Percentiles rank a stretch among this genome's conserved stretches.
Conservation (phyloP, 441 rosid species). For the Populus hybrid region DNA sequence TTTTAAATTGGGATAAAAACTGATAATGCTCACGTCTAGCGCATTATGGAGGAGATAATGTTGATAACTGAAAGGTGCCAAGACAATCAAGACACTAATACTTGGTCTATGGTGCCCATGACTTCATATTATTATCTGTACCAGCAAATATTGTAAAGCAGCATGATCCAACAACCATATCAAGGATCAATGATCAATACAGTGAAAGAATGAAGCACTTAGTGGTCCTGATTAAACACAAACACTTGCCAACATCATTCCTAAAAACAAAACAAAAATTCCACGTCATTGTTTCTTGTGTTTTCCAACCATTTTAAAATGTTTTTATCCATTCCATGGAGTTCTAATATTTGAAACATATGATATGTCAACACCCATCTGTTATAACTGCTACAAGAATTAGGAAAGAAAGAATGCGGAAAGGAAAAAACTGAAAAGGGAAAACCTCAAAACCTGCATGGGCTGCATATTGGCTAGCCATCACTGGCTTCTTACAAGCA, state of each 20-base stretch:
- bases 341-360: neutral
- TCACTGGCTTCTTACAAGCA: slow-evolving; percentile 64
- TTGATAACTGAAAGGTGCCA: neutral
- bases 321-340: neutral
- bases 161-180: neutral
- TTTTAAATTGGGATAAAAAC: neutral
- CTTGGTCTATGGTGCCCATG: neutral
- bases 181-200: neutral
- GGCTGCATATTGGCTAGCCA: slow-evolving; percentile 57
- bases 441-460: slow-evolving; percentile 54
- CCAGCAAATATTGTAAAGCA: neutral
- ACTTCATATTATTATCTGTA: neutral
- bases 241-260: neutral
- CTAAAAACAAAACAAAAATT: neutral
- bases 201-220: neutral
- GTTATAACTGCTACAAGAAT: neutral
- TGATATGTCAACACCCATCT: neutral
- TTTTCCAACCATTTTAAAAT: neutral
- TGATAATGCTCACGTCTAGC: no score
- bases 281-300: neutral
- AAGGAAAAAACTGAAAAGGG: neutral
- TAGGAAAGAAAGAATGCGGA: neutral
- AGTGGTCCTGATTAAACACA: neutral
- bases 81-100: neutral
- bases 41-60: neutral